Percentiles rank a stretch among this genome's conserved stretches.
Conservation (phyloP, 164 flowering plant genomes). For the Stephania japonica region DNA sequence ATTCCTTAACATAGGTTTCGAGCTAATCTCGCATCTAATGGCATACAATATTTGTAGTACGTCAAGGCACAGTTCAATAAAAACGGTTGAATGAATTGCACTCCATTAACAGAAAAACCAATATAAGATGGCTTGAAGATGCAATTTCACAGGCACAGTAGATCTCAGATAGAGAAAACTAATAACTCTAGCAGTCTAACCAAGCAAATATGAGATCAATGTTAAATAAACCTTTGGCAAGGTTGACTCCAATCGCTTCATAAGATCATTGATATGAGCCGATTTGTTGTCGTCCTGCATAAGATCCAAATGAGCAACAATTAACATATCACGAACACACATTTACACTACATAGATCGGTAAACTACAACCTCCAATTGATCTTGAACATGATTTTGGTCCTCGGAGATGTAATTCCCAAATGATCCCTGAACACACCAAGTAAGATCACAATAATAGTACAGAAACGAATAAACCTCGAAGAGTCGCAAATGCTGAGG, state of each 20-base stretch:
- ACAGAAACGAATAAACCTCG: not conserved
- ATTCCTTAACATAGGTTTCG: not conserved
- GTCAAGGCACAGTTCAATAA: not conserved
- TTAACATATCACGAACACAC: not conserved
- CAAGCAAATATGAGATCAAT: not conserved
- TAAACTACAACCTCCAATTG: slow-evolving; percentile 31
- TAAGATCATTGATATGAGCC: slow-evolving; percentile 36
- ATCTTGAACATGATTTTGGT: slow-evolving; percentile 16
- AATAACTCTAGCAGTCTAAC: too few species aligned
- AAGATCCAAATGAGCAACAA: slow-evolving; percentile 5
- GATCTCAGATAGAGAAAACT: too few species aligned
- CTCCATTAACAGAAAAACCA: too few species aligned
- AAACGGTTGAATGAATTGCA: too few species aligned
- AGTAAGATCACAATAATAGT: not conserved
- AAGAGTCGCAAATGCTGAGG: not conserved
- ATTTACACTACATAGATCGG: not conserved
- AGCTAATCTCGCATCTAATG: not conserved
- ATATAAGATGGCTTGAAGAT: too few species aligned
- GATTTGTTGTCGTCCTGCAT: slow-evolving; percentile 40
- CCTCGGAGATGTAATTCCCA: slow-evolving; percentile 18
- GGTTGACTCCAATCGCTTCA: slow-evolving; percentile 41
- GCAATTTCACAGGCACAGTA: too few species aligned
- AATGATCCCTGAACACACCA: slow-evolving; percentile 19
- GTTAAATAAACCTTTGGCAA: slow-evolving; percentile 50
- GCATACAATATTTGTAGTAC: not conserved